Conservation (phyloP, 2,329 filamentous ascomycete species). For the Coniosporium tulheliwenetii region DNA sequence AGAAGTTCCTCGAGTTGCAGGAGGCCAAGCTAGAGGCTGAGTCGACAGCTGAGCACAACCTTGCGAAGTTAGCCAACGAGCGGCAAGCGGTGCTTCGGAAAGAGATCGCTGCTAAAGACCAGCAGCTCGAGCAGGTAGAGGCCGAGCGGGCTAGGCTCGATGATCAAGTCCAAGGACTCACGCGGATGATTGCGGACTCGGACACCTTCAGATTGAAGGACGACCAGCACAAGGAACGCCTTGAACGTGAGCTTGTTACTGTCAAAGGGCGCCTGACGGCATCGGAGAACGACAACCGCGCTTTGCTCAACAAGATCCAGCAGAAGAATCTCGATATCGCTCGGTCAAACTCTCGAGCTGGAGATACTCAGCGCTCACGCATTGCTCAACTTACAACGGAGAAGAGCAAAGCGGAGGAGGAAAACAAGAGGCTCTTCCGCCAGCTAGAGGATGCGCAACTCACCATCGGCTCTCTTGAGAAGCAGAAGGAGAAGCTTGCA, state of each 20-base stretch:
- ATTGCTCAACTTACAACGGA: constrained; percentile 65
- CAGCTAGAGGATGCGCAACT: constrained; percentile 79
- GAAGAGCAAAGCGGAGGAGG: constrained; percentile 69
- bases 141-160: constrained; percentile 63
- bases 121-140: constrained; percentile 64
- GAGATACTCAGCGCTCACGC: constrained; percentile 66
- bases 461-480: constrained; percentile 69
- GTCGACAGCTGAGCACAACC: constrained; percentile 60
- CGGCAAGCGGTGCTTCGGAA: constrained; percentile 61
- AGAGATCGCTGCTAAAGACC: constrained; percentile 66
- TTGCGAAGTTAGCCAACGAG: constrained; percentile 64
- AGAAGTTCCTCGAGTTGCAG: constrained; percentile 72
- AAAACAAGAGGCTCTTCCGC: constrained; percentile 63
- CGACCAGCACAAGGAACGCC: constrained; percentile 84
- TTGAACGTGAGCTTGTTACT: constrained; percentile 81
- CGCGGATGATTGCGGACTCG: constrained; percentile 74
- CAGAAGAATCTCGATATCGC: constrained; percentile 96
- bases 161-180: constrained; percentile 69
- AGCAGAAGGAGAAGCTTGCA: constrained; percentile 85
- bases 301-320: constrained; percentile 90
- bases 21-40: constrained; percentile 75
- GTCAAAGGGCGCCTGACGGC: constrained; percentile 78
- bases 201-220: constrained; percentile 80
- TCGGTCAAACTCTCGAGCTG: constrained; percentile 71
- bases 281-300: constrained; percentile 91